Evolutionary conservation across 1,284 basidiomycete species (phyloP).

Genomic region (Melampsora larici-populina): DNA sequence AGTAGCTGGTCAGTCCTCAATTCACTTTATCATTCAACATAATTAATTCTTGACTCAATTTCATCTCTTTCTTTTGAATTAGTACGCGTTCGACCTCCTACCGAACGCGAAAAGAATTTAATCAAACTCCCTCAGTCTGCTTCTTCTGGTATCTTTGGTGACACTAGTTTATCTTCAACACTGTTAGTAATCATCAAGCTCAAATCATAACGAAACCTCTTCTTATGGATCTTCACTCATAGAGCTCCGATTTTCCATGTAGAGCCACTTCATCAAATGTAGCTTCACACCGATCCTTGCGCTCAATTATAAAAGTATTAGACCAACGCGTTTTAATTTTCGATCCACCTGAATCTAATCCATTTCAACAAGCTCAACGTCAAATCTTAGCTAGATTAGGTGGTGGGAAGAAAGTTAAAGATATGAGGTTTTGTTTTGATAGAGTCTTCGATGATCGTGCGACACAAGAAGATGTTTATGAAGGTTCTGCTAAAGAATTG

Average conservation of each 20-base stretch:
- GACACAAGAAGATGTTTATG: constrained; percentile 78
- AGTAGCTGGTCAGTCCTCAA: constrained; percentile 65
- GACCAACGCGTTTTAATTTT: constrained; percentile 70
- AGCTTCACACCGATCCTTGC: constrained; percentile 25
- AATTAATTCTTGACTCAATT: constrained; percentile 37
- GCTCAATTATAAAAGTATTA: constrained; percentile 53
- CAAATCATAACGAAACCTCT: constrained; percentile 60
- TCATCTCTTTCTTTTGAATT: constrained; percentile 27
- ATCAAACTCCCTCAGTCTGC: constrained; percentile 60
- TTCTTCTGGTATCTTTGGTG: constrained; percentile 71
- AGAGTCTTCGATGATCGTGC: constrained; percentile 76
- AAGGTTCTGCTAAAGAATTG: constrained; percentile 75
- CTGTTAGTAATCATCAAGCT: constrained; percentile 57
- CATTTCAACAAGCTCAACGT: constrained; percentile 49
- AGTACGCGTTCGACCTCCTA: constrained; percentile 89
- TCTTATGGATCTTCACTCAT: constrained; percentile 57
- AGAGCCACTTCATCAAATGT: not conserved
- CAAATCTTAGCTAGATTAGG: constrained; percentile 39
- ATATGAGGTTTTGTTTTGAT: constrained; percentile 83
- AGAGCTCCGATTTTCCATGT: not conserved
- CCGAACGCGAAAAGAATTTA: constrained; percentile 72
- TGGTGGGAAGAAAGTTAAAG: constrained; percentile 48
- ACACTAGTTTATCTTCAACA: constrained; percentile 72
- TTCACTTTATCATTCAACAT: constrained; percentile 37
- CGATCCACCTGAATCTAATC: constrained; percentile 83